Percentiles rank a stretch among this genome's conserved stretches.
phyloP scores from a whole-genome alignment of 1,284 basidiomycete species.

The Mycena sp. region DNA sequence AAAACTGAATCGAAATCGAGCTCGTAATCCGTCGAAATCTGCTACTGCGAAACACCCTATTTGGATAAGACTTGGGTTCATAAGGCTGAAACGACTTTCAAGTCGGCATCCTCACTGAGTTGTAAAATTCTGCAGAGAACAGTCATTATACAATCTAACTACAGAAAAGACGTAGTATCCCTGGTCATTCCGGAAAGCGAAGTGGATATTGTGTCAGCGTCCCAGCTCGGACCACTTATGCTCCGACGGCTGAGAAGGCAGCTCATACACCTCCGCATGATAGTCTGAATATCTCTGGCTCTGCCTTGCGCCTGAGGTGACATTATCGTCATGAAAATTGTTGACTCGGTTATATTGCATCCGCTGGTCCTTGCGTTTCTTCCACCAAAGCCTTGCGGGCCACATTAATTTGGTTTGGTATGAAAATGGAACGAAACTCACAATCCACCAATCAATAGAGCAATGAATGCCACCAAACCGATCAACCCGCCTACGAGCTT shows the following conservation, averaged over 20 bases:
- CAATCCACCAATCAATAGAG: conserved; percentile 48
- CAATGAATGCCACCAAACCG: conserved; percentile 49
- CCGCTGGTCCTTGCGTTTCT: conserved; percentile 39
- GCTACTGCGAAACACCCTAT: too few relatives aligned
- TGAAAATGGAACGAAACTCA: conserved; percentile 37
- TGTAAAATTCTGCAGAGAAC: too few relatives aligned
- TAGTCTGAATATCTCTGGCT: conserved; percentile 25
- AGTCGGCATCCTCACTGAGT: too few relatives aligned
- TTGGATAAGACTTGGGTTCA: too few relatives aligned
- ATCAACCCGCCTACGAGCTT: conserved; percentile 54
- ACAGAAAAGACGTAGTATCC: too few relatives aligned
- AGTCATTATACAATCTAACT: too few relatives aligned
- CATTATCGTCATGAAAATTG: conserved; percentile 39
- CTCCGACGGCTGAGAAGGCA: not conserved
- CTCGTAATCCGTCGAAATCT: too few relatives aligned
- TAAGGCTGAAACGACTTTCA: too few relatives aligned
- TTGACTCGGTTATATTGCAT: conserved; percentile 42
- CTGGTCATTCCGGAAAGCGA: too few relatives aligned
- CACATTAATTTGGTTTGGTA: conserved; percentile 6
- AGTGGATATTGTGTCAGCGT: too few relatives aligned
- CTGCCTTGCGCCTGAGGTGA: conserved; percentile 2
- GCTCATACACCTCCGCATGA: conserved; percentile 29
- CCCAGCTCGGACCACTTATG: not conserved
- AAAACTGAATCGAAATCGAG: too few relatives aligned
- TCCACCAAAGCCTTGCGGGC: conserved; percentile 47